Base-by-base conservation (phyloP, 345 rosid species). In the Hypericum perforatum region DNA sequence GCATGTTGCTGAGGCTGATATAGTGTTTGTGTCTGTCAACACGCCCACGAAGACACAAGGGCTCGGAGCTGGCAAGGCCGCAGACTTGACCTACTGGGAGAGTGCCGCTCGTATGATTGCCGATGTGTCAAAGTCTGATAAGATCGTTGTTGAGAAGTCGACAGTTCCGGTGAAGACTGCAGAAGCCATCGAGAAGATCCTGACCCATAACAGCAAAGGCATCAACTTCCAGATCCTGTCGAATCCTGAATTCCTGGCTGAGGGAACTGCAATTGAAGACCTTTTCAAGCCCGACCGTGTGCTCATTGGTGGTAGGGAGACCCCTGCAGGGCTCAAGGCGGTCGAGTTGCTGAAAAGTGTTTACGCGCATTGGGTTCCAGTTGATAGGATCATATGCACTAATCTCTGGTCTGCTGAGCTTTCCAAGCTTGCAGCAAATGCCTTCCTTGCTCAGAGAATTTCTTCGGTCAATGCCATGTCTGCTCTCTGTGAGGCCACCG, bases 401-500 rank as follows among this genome's bases (percentile, higher is more conserved):
- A 65, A 65, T 54, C 60, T 65, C 10, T 65, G 70, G 70, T 65
- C 70, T 42, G 64, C 64, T 43, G 70, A 65, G 60, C 61, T 65
- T 16, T 65, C 70, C 0, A 65, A 65, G 61, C 64, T 65, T 9
- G 70, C 70, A 5, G 64, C 64, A 4, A 65, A 65, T 65, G 70
- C 70, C 46, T 65, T 65, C 54, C 32, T 65, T 60, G 69, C 67
- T 0, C 67, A 63, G 32, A 41, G 66, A 54, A 63, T 63, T 37
- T 63, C 66, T 7, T 63, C 66, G 29, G 66, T 62, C 8, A 63
- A 63, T 49, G 66, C 60, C 14, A 63, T 63, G 56, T 63, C 66
- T 9, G 60, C 66, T 29, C 60, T 63, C n/a, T 63, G 60, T 48
- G 66, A 63, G 32, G 60, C 60, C 54, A 64, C 70, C 0, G 64